Evolutionary conservation across 2,329 filamentous ascomycete species (phyloP), one percentile per base, ranked within the genome.

Genomic region (Scedosporium minutisporum): DNA sequence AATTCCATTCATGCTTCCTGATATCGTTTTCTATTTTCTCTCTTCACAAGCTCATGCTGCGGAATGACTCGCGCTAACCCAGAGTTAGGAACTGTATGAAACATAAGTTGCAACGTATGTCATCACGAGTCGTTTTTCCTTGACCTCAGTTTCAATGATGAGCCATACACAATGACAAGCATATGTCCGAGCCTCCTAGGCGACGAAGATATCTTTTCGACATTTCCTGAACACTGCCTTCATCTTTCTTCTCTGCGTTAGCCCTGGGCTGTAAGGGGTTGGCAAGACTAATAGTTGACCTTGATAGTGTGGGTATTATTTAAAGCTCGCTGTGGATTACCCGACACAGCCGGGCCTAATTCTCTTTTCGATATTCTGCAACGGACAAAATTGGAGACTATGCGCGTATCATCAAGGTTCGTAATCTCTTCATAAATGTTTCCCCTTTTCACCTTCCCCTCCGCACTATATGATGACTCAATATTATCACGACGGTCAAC

Each of bases 161-260:
- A 66, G 63, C 63, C 48, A 75, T 81, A 88, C 84, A 81, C 80
- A 82, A 86, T 85, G 91, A 96, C 91, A 96, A 96, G 91, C 91
- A 96, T 96, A 96, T 96, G 91, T 96, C 91, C 83, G 87, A 96
- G 91, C 86, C 82, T 78, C 10, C 66, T 74, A 73, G 79, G 75
- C 76, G 65, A 74, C 71, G 75, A 77, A 69, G 75, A 77, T 66
- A 75, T 72, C n/a, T 42, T 58, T 51, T 42, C 38, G 29, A 57
- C 41, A 42, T 41, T 29, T 29, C 53, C 60, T 61, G 60, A 61
- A 61, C 48, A 41, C 57, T 21, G 48, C 27, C 12, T 29, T 21
- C 29, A 41, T 5, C 46, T 42, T 61, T 23, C 6, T 25, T 41
- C 25, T 58, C 6, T 58, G 27, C 33, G 10, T 38, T 1, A 18